Evolutionary conservation across 352 stramenopile genomes (phyloP).

Genomic region (Phytophthora ohioensis): DNA sequence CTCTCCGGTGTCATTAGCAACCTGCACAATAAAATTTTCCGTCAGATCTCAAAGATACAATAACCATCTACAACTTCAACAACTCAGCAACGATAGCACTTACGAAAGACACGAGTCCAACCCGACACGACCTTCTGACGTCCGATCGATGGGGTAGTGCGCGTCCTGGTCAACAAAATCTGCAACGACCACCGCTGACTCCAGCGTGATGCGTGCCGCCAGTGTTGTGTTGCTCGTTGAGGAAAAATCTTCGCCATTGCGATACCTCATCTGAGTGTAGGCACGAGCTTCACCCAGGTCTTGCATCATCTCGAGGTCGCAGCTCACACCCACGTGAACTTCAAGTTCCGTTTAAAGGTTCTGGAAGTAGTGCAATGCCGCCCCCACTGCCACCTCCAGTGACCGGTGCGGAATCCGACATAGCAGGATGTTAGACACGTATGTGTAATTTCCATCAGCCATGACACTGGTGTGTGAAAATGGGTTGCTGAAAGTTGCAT

Average conservation of each 20-base stretch:
- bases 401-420: conserved; percentile 54
- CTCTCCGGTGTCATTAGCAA: conserved; percentile 45
- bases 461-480: conserved; percentile 75
- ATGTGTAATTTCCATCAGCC: conserved; percentile 54
- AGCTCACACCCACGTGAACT: conserved; percentile 37
- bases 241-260: conserved; percentile 47
- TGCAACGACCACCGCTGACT: conserved; percentile 49
- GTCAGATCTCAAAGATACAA: conserved; percentile 20
- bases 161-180: conserved; percentile 62
- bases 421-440: conserved; percentile 61
- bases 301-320: conserved; percentile 46
- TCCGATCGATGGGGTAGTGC: conserved; percentile 39
- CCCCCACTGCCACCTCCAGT: conserved; percentile 42
- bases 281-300: conserved; percentile 35
- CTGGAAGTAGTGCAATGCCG: conserved; percentile 50
- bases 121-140: conserved; percentile 28
- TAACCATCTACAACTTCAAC: conserved; percentile 28
- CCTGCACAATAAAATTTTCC: conserved; percentile 21
- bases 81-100: conserved; percentile 25
- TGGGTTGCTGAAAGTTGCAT: conserved; percentile 41
- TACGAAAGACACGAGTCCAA: conserved; percentile 48
- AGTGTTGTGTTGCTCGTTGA: conserved; percentile 56
- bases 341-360: conserved; percentile 45
- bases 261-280: conserved; percentile 58
- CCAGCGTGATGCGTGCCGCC: conserved; percentile 36